Percentiles rank a stretch among this genome's conserved stretches.
phyloP scores from a whole-genome alignment of 1,284 basidiomycete genomes.

The Tetrapyrgos nigripes region DNA sequence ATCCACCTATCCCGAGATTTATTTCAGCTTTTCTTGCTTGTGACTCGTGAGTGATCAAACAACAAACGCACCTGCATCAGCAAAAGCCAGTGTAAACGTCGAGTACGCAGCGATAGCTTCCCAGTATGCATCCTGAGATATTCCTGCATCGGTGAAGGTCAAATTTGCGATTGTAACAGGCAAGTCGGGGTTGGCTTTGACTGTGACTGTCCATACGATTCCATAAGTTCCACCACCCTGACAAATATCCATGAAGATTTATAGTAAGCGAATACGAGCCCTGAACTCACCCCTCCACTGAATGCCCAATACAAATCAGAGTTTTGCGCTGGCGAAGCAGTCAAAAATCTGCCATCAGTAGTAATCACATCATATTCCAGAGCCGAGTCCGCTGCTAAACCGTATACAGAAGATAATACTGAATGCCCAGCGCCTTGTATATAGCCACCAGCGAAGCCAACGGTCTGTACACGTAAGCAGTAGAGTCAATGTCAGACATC shows the following conservation, averaged over 20 bases:
- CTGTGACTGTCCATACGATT: constrained; percentile 24
- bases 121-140: constrained; percentile 19
- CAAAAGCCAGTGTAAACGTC: not conserved
- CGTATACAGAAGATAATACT: constrained; percentile 19
- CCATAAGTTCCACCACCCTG: constrained; percentile 27
- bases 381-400: constrained; percentile 30
- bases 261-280: not conserved
- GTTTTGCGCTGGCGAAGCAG: constrained; percentile 22
- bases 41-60: constrained; percentile 7
- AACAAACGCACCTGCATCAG: not conserved
- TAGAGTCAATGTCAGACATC: no score
- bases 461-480: constrained; percentile 20
- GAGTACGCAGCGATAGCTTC: constrained; percentile 16
- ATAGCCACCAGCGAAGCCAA: constrained; percentile 33
- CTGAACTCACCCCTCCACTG: constrained; percentile 21
- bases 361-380: constrained; percentile 29
- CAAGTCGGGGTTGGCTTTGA: constrained; percentile 21
- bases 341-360: constrained; percentile 20
- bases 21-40: no score
- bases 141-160: constrained; percentile 14
- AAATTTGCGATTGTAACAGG: constrained; percentile 13
- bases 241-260: no score
- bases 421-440: constrained; percentile 28
- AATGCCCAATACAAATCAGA: constrained; percentile 24
- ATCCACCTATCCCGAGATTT: not conserved